A percentile compares a stretch with the other conserved stretches of the same genome.
These are phyloP conservation scores for Clavariopsis aquatica DNA, from an alignment of 495 filamentous ascomycete species.

Conservation along the genomic window DNA sequence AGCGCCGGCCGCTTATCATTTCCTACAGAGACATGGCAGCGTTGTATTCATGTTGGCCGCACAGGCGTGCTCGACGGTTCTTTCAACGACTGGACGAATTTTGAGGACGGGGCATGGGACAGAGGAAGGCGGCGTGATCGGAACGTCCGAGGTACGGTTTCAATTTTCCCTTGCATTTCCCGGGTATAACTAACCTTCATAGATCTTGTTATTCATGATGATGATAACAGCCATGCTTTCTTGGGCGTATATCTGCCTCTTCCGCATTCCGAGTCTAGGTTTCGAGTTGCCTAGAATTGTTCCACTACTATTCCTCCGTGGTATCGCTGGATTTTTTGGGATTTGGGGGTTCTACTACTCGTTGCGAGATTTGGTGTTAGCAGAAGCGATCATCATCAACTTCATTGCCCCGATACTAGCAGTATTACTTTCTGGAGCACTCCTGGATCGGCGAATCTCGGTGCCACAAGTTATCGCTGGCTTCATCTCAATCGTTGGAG, in stretches of 20 bases:
- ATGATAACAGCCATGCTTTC: neutral
- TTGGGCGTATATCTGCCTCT: neutral
- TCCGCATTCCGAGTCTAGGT: neutral
- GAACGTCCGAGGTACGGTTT: neutral
- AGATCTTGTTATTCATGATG: neutral
- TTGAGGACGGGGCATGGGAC: neutral
- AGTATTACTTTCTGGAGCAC: neutral
- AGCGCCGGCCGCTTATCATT: neutral
- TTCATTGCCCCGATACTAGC: neutral
- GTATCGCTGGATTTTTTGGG: neutral
- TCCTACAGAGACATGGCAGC: neutral
- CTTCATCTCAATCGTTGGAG: neutral
- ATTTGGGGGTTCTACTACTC: constrained; percentile 1
- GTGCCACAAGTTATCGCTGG: neutral
- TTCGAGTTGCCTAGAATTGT: neutral
- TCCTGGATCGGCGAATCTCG: neutral
- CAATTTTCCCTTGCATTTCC: neutral
- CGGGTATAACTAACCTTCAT: neutral
- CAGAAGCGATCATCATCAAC: neutral
- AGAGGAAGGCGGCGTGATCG: neutral
- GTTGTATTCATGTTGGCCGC: neutral
- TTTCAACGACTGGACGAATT: neutral
- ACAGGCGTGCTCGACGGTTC: neutral
- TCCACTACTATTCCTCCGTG: neutral
- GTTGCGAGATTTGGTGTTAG: neutral